Percentiles rank a stretch among this genome's conserved stretches.
Conservation (phyloP, 768 basidiomycete genomes). For the Multifurca ochricompacta region DNA sequence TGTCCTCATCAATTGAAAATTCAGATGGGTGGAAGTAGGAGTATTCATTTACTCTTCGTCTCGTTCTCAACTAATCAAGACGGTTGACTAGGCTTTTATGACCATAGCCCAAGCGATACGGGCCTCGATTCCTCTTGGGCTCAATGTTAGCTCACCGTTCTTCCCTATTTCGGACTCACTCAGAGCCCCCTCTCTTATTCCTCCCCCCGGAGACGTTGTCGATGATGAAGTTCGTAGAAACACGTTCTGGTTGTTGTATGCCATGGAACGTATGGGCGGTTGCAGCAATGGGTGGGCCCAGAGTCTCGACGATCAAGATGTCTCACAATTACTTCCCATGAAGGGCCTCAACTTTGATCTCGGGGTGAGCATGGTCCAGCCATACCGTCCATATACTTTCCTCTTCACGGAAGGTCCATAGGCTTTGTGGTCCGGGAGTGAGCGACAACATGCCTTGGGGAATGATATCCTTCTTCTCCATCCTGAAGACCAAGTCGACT, state of each 20-base stretch:
- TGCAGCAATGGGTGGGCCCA: constrained; percentile 66
- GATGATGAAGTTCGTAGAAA: constrained; percentile 71
- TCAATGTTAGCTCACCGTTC: constrained; percentile 63
- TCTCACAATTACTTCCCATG: constrained; percentile 63
- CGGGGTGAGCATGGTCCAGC: constrained; percentile 39
- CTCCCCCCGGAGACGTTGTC: constrained; percentile 48
- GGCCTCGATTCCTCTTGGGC: constrained; percentile 52
- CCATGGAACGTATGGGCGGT: constrained; percentile 58
- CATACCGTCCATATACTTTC: neutral
- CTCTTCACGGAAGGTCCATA: constrained; percentile 28
- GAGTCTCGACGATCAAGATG: constrained; percentile 63
- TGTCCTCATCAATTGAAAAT: neutral
- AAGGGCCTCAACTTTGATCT: constrained; percentile 51
- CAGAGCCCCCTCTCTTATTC: constrained; percentile 50
- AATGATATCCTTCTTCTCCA: constrained; percentile 53
- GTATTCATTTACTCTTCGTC: neutral
- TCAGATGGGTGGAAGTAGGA: constrained; percentile 66
- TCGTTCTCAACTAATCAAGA: neutral
- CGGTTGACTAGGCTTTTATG: constrained; percentile 44
- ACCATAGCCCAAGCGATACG: constrained; percentile 51
- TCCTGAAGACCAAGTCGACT: constrained; percentile 55
- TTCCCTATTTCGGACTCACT: constrained; percentile 53
- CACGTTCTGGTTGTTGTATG: constrained; percentile 66
- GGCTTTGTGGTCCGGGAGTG: constrained; percentile 39
- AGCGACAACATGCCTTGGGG: constrained; percentile 63